Evolutionary conservation across 192 early-diverging fungal species (phyloP), one percentile per base, ranked within the genome.

Genomic region (Gaertneriomyces semiglobifer): DNA sequence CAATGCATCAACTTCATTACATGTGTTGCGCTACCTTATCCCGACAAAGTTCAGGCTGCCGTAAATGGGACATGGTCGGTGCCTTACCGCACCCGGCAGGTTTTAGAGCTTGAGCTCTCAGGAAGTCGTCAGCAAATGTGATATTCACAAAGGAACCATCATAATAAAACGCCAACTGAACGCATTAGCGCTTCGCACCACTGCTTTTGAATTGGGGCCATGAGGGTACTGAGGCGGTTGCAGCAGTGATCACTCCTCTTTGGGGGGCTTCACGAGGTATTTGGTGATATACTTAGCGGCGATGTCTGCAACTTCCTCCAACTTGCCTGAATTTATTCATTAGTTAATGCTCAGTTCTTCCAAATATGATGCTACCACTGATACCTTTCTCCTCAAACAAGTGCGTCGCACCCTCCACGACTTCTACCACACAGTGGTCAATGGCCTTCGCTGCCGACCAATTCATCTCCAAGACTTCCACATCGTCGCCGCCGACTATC

Each of bases 351-450:
- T n/a, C n/a, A 6, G n/a, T 61, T 12, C 44, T 1, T n/a, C 14
- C n/a, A 44, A 5, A 44, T 38, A 4, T 12, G 8, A 4, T 47
- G 45, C 4, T 44, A 16, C 6, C 14, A 14, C 39, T 4, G 40
- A n/a, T 46, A 61, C 60, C 60, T 20, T 14, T 14, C 44, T 61
- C 60, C 42, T 61, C 60, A 61, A 61, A 61, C 41, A 61, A 44
- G 44, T 61, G 60, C 40, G 60, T 61, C 14, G 60, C 60, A 14
- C 60, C 60, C 14, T 14, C 14, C 16, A 61, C 60, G 12, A 61
- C 44, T 6, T 46, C 42, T 33, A 33, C 25, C 25, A 33, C 25
- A 33, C 25, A 33, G 25, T 33, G 25, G 25, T 33, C 25, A 33
- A 33, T 33, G 0, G 25, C 25, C 33, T 16, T 57, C 0, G 55